These are phyloP conservation scores for Chrysoporthe austroafricana DNA, from an alignment of 2,329 filamentous ascomycete genomes.

Conservation along the genomic window DNA sequence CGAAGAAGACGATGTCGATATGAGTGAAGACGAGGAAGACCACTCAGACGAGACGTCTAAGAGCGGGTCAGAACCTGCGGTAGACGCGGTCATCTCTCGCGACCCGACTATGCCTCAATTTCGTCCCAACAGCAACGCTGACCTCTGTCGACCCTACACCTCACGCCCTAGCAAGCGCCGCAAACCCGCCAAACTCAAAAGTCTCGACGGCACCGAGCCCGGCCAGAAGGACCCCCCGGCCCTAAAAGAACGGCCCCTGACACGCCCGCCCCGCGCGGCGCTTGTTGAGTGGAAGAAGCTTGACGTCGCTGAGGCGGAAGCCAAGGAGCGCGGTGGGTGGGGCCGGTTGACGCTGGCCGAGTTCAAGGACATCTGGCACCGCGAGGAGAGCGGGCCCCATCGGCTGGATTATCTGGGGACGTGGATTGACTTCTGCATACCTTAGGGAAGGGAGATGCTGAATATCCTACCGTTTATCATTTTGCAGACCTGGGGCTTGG, in stretches of 20 bases:
- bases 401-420: conserved; percentile 80
- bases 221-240: conserved; percentile 33
- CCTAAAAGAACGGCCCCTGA: conserved; percentile 29
- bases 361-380: conserved; percentile 75
- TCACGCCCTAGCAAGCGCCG: neutral
- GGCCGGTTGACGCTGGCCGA: conserved; percentile 79
- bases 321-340: conserved; percentile 73
- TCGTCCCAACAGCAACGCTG: conserved; percentile 55
- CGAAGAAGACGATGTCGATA: conserved; percentile 27
- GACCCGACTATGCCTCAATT: conserved; percentile 74
- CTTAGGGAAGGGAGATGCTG: conserved; percentile 42
- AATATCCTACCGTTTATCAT: conserved; percentile 2
- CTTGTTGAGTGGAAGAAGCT: conserved; percentile 58
- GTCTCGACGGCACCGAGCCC: conserved; percentile 24
- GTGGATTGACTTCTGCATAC: conserved; percentile 86
- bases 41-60: conserved; percentile 15
- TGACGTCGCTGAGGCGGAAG: conserved; percentile 69
- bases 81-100: conserved; percentile 38
- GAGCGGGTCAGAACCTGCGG: conserved; percentile 24
- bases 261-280: conserved; percentile 35
- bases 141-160: conserved; percentile 26
- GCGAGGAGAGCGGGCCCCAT: conserved; percentile 64
- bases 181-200: conserved; percentile 7
- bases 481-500: conserved; percentile 13
- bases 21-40: conserved; percentile 29